A percentile compares a stretch with the other conserved stretches of the same genome.
These are phyloP conservation scores for Chalara sp. DNA, from an alignment of 2,329 filamentous ascomycete species.

Conservation along the genomic window DNA sequence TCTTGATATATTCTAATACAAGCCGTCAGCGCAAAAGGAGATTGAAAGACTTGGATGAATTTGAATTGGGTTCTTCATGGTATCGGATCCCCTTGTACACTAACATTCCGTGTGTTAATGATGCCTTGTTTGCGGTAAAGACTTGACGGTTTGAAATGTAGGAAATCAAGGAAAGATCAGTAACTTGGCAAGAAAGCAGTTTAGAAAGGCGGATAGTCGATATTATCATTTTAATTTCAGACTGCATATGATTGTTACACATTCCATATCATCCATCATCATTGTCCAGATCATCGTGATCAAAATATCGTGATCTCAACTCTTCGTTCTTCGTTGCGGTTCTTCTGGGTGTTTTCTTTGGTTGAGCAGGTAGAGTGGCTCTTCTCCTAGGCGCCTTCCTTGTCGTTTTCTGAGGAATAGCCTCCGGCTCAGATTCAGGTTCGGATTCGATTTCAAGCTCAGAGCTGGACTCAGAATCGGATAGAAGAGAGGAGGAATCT, in stretches of 20 bases:
- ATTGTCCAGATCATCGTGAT: slow-evolving; percentile 17
- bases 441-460: neutral
- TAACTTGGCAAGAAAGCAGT: neutral
- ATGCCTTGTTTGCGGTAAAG: neutral
- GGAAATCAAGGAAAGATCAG: neutral
- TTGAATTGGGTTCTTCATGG: too few relatives aligned
- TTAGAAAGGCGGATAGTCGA: neutral
- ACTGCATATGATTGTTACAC: neutral
- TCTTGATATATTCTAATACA: too few relatives aligned
- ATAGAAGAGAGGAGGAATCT: slow-evolving; percentile 8
- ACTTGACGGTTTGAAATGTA: neutral
- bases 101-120: neutral
- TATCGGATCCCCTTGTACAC: too few relatives aligned
- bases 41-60: too few relatives aligned
- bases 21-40: too few relatives aligned
- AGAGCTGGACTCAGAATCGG: slow-evolving; percentile 5
- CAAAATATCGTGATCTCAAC: slow-evolving; percentile 24
- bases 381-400: slow-evolving; percentile 4
- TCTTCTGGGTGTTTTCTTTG: slow-evolving; percentile 19
- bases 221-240: neutral
- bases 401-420: slow-evolving; percentile 6
- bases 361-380: slow-evolving; percentile 4
- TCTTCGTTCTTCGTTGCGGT: slow-evolving; percentile 20
- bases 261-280: slow-evolving; percentile 2
- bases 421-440: slow-evolving; percentile 7